Percentiles rank a stretch among this genome's conserved stretches.
Conservation (phyloP, 1,139 yeast species). For the Zygosaccharomyces sapae region DNA sequence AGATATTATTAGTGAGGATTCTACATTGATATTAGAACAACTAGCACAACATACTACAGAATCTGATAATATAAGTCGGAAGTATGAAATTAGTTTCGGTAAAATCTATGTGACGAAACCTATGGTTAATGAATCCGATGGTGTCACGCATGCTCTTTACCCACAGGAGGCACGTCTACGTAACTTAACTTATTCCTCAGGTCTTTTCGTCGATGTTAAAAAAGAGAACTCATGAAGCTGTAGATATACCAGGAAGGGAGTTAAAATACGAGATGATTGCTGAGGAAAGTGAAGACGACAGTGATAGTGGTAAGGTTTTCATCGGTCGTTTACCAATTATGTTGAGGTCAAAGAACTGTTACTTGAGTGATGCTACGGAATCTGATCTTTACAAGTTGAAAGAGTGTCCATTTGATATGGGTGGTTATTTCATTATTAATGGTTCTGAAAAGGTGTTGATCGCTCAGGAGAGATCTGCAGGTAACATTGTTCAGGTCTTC, state of each 20-base stretch:
- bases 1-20: constrained; percentile 94
- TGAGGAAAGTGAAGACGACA: constrained; percentile 45
- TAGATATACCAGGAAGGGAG: constrained; percentile 67
- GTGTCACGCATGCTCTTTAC: constrained; percentile 96
- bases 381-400: constrained; percentile 91
- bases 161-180: constrained; percentile 98
- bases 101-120: constrained; percentile 95
- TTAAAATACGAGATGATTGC: constrained; percentile 61
- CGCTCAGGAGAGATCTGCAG: constrained; percentile 98
- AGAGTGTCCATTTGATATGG: constrained; percentile 99
- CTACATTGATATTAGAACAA: constrained; percentile 89
- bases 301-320: constrained; percentile 75
- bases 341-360: constrained; percentile 95
- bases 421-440: constrained; percentile 96
- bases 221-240: constrained; percentile 83
- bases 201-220: constrained; percentile 92
- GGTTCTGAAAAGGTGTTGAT: constrained; percentile 97
- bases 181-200: constrained; percentile 92
- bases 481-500: constrained; percentile 96
- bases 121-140: constrained; percentile 98
- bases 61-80: constrained; percentile 79
- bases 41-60: constrained; percentile 97
- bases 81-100: constrained; percentile 94
- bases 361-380: constrained; percentile 86
- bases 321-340: constrained; percentile 97